Evolutionary conservation across 139 green algal species (phyloP).

Genomic region (Auxenochlorella pyrenoidosa): DNA sequence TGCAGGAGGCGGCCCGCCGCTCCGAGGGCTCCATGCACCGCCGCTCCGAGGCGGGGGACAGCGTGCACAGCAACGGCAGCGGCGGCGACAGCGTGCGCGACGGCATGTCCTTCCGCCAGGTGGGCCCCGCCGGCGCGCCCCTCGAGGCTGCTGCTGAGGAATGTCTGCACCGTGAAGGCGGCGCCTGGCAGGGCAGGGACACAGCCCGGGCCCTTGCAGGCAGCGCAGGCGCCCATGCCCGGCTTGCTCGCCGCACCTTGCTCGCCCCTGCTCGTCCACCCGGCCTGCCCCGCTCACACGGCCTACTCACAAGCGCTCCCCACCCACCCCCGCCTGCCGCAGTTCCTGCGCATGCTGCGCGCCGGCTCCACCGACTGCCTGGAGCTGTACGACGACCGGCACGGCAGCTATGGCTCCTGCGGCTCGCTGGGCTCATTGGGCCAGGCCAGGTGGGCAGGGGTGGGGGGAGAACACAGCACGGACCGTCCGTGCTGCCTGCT

Average conservation of each 20-base stretch:
- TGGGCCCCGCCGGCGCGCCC: background rate
- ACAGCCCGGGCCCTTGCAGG: too few relatives aligned
- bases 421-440: conserved; percentile 13
- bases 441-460: background rate
- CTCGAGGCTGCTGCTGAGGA: background rate
- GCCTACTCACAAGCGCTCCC: background rate
- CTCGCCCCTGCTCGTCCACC: too few relatives aligned
- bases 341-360: conserved; percentile 61
- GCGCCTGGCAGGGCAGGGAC: background rate
- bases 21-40: conserved; percentile 40
- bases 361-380: conserved; percentile 51
- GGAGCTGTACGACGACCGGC: conserved; percentile 60
- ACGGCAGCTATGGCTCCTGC: conserved; percentile 6
- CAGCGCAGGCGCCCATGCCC: too few relatives aligned
- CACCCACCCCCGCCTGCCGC: background rate
- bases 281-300: background rate
- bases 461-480: background rate
- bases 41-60: conserved; percentile 30
- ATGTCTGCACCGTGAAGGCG: background rate
- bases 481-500: too few relatives aligned
- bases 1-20: conserved; percentile 66
- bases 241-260: too few relatives aligned
- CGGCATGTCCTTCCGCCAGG: conserved; percentile 52
- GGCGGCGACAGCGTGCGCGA: conserved; percentile 47
- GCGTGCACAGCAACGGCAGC: conserved; percentile 32